Percentiles rank a stretch among this genome's conserved stretches.
Conservation (phyloP, 2,329 filamentous ascomycete genomes). For the Stemphylium vesicarium region DNA sequence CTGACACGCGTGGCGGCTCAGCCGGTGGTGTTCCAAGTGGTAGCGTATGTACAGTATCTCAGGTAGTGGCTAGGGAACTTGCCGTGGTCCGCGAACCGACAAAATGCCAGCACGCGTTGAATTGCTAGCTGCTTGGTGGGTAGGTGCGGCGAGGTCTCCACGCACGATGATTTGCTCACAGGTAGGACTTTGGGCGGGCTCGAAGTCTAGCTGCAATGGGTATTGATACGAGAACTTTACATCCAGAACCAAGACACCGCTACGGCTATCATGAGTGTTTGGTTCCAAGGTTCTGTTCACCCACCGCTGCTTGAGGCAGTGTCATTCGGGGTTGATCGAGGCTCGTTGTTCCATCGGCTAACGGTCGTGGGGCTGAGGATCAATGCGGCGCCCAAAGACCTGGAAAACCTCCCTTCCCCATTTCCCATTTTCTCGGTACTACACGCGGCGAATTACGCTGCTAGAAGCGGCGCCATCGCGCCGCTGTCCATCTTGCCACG, state of each 20-base stretch:
- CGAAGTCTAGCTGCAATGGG: neutral
- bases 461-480: neutral
- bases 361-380: neutral
- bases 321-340: neutral
- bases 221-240: neutral
- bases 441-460: slow-evolving; percentile 1
- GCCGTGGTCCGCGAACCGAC: neutral
- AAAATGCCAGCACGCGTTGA: neutral
- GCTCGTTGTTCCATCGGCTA: neutral
- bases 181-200: neutral
- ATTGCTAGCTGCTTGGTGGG: neutral
- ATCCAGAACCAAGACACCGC: neutral
- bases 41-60: slow-evolving; percentile 1
- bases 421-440: slow-evolving; percentile 5
- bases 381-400: neutral
- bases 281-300: neutral
- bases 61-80: slow-evolving; percentile 3
- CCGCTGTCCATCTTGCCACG: neutral
- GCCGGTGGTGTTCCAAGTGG: slow-evolving; percentile 1
- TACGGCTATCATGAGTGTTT: neutral
- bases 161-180: slow-evolving; percentile 17
- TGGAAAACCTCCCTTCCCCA: neutral
- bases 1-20: slow-evolving; percentile 5
- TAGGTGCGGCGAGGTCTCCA: slow-evolving; percentile 28
- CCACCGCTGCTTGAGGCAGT: neutral